A percentile compares a stretch with the other conserved stretches of the same genome.
Evolutionary conservation across 306 rosid genomes (phyloP).

Genomic region (Mimosa bimucronata): DNA sequence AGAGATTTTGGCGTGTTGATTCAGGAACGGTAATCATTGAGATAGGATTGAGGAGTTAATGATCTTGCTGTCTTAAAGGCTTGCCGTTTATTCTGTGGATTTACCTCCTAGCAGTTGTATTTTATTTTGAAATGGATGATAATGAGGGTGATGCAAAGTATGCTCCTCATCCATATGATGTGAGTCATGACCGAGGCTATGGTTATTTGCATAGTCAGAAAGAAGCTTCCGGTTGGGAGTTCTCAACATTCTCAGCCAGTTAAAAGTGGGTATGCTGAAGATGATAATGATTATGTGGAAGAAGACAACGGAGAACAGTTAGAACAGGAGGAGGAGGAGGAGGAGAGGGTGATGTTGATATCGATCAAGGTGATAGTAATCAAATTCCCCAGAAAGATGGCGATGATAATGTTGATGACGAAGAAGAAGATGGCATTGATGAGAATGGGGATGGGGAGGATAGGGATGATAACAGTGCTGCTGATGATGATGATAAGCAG

Average conservation of each 20-base stretch:
- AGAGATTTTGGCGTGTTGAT: conserved; percentile 17
- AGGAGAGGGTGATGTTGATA: no score
- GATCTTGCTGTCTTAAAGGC: conserved; percentile 10
- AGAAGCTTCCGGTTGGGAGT: no score
- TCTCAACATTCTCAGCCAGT: conserved; percentile 51
- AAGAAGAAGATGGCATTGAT: not conserved
- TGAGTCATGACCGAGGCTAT: conserved; percentile 55
- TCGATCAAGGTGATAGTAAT: no score
- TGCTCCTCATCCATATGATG: conserved; percentile 49
- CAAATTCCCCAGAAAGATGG: no score
- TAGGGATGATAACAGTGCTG: conserved; percentile 21
- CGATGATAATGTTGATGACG: conserved; percentile 35
- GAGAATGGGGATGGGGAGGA: conserved; percentile 25
- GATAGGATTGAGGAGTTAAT: not conserved
- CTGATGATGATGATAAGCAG: conserved; percentile 36
- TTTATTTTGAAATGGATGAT: conserved; percentile 67
- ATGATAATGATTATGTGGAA: conserved; percentile 54
- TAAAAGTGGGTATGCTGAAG: conserved; percentile 44
- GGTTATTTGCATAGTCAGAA: no score
- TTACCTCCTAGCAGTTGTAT: conserved; percentile 30
- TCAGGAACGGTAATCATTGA: not conserved
- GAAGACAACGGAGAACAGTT: conserved; percentile 52
- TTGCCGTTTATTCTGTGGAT: conserved; percentile 31
- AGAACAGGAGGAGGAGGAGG: conserved; percentile 45
- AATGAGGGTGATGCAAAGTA: conserved; percentile 68